These are phyloP conservation scores for Sugiyamaella japonica DNA, from an alignment of 1,139 yeast species.

Conservation along the genomic window DNA sequence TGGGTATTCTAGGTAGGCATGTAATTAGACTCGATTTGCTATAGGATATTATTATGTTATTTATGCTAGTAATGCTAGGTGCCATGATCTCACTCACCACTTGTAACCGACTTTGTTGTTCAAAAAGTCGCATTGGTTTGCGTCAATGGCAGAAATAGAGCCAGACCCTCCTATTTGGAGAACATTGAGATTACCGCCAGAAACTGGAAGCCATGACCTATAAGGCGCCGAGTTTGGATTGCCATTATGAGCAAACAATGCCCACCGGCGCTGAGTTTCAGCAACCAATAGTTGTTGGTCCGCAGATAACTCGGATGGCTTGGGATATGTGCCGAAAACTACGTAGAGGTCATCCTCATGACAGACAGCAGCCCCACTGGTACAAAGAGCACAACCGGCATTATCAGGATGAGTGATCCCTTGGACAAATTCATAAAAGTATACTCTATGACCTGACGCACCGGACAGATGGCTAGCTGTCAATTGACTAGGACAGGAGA, in stretches of 20 bases:
- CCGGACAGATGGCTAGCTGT: slow-evolving; percentile 19
- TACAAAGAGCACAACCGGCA: slow-evolving; percentile 28
- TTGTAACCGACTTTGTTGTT: slow-evolving; percentile 7
- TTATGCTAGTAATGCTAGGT: background rate
- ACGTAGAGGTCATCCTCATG: slow-evolving; percentile 39
- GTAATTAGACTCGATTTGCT: background rate
- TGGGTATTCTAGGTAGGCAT: slow-evolving; percentile 5
- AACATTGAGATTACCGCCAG: slow-evolving; percentile 3
- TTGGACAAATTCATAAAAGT: slow-evolving; percentile 31
- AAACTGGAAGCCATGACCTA: slow-evolving; percentile 18
- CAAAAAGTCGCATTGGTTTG: slow-evolving; percentile 9
- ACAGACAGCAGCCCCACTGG: slow-evolving; percentile 33
- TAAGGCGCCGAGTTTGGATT: slow-evolving; percentile 21
- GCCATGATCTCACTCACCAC: slow-evolving; percentile 1
- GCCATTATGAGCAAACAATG: slow-evolving; percentile 32
- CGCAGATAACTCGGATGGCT: slow-evolving; percentile 19
- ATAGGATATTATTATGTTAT: background rate
- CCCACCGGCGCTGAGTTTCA: slow-evolving; percentile 37
- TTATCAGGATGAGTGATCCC: slow-evolving; percentile 36
- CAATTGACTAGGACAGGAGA: slow-evolving; percentile 32
- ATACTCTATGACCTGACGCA: slow-evolving; percentile 23
- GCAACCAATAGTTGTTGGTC: slow-evolving; percentile 26
- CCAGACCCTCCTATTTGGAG: slow-evolving; percentile 5
- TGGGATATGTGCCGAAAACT: slow-evolving; percentile 35
- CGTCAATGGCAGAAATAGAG: slow-evolving; percentile 6